phyloP scores from a whole-genome alignment of 495 filamentous ascomycete genomes.

The Amphirosellinia nigrospora region DNA sequence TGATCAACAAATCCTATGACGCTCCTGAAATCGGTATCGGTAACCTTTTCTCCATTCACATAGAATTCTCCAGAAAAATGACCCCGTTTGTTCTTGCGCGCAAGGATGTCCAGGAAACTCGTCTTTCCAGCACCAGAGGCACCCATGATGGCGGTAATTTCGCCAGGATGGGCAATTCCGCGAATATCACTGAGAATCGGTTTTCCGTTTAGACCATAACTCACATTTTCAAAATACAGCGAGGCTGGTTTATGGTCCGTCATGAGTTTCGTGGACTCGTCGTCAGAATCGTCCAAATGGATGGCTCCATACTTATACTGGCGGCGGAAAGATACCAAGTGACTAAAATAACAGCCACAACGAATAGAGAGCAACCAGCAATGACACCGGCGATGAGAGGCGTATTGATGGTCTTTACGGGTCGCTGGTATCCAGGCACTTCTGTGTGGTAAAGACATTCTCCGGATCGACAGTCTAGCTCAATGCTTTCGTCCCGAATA shows the following conservation, averaged over 20 bases:
- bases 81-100: constrained; percentile 96
- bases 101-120: constrained; percentile 94
- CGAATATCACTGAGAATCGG: constrained; percentile 81
- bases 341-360: constrained; percentile 80
- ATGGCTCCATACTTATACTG: constrained; percentile 74
- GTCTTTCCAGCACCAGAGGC: constrained; percentile 98
- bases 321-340: constrained; percentile 91
- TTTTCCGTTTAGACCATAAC: constrained; percentile 85
- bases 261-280: constrained; percentile 84
- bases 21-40: constrained; percentile 82
- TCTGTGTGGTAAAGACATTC: constrained; percentile 93
- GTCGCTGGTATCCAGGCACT: constrained; percentile 85
- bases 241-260: constrained; percentile 89
- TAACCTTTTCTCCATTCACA: constrained; percentile 90
- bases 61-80: constrained; percentile 81
- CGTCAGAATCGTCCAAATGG: constrained; percentile 86
- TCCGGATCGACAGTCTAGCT: constrained; percentile 79
- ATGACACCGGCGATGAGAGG: constrained; percentile 95
- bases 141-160: constrained; percentile 97
- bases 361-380: constrained; percentile 82
- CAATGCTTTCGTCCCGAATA: constrained; percentile 94
- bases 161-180: constrained; percentile 85
- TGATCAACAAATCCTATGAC: constrained; percentile 98
- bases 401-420: constrained; percentile 95
- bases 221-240: constrained; percentile 86